Evolutionary conservation across 495 filamentous ascomycete genomes (phyloP).

Genomic region (Cercophora newfieldiana): DNA sequence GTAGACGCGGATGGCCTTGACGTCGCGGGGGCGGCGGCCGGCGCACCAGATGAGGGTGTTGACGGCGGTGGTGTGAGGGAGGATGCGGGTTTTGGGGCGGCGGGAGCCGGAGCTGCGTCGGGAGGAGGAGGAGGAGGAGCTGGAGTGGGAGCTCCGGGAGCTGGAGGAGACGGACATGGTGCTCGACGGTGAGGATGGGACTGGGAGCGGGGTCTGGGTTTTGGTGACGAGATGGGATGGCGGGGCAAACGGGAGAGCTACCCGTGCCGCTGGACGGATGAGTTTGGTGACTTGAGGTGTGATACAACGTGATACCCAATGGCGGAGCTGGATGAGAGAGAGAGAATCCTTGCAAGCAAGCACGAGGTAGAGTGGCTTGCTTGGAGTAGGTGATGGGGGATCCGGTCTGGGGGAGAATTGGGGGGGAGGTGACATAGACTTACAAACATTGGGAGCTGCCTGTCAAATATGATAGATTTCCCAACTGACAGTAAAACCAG

Average conservation of each 20-base stretch:
- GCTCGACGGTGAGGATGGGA: neutral
- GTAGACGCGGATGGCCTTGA: conserved; percentile 28
- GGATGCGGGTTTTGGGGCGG: conserved; percentile 9
- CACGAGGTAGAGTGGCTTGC: neutral
- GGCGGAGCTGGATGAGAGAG: neutral
- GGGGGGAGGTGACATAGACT: neutral
- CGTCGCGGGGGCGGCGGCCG: conserved; percentile 28
- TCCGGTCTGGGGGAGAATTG: neutral
- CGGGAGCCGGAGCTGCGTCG: conserved; percentile 13
- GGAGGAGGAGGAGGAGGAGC: conserved; percentile 10
- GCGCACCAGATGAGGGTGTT: conserved; percentile 27
- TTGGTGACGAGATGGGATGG: neutral
- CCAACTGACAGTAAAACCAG: neutral
- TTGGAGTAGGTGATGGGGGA: neutral
- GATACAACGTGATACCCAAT: neutral
- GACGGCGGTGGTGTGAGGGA: conserved; percentile 27
- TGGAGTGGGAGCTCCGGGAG: conserved; percentile 2
- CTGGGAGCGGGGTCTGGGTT: neutral
- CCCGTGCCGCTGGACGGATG: neutral
- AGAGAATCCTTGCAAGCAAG: neutral
- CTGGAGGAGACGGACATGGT: conserved; percentile 20
- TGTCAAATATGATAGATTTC: conserved; percentile 16
- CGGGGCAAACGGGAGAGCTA: neutral
- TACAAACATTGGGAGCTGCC: neutral
- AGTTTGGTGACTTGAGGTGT: neutral